phyloP scores from a whole-genome alignment of 2,329 filamentous ascomycete genomes.

The Neofusicoccum kwambonambiense region DNA sequence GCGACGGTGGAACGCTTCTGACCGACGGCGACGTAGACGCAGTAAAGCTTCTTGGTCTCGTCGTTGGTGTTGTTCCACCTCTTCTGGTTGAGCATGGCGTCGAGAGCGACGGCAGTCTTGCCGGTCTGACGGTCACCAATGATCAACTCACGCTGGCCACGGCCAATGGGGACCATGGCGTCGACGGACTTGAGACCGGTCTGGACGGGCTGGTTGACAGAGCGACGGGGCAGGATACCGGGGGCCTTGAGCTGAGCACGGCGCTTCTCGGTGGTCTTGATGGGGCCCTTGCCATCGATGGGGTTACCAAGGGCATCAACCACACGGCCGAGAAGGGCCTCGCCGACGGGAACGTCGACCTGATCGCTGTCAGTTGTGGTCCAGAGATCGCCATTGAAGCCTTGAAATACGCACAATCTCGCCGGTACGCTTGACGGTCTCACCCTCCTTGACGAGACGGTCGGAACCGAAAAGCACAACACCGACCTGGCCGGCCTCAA shows the following conservation, averaged over 20 bases:
- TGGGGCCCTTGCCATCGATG: conserved; percentile 97
- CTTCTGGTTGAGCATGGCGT: conserved; percentile 99
- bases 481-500: conserved; percentile 99
- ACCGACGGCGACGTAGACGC: conserved; percentile 96
- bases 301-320: conserved; percentile 98
- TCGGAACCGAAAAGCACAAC: conserved; percentile 99
- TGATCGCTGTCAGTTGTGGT: conserved; percentile 36
- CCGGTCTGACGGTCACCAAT: conserved; percentile 99
- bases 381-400: background rate
- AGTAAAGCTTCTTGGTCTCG: conserved; percentile 99
- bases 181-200: conserved; percentile 99
- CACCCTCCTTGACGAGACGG: conserved; percentile 98
- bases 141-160: conserved; percentile 99
- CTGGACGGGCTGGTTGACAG: conserved; percentile 98
- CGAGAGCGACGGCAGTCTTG: conserved; percentile 98
- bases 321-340: conserved; percentile 93
- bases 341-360: conserved; percentile 95
- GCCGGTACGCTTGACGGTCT: conserved; percentile 99
- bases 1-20: conserved; percentile 99
- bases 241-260: conserved; percentile 99
- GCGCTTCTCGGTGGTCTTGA: conserved; percentile 87
- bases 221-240: conserved; percentile 93
- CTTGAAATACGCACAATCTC: conserved; percentile 75
- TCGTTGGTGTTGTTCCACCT: conserved; percentile 87
- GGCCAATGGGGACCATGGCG: conserved; percentile 99